Evolutionary conservation across 2,329 filamentous ascomycete species (phyloP).

Genomic region (Alternaria triticina): DNA sequence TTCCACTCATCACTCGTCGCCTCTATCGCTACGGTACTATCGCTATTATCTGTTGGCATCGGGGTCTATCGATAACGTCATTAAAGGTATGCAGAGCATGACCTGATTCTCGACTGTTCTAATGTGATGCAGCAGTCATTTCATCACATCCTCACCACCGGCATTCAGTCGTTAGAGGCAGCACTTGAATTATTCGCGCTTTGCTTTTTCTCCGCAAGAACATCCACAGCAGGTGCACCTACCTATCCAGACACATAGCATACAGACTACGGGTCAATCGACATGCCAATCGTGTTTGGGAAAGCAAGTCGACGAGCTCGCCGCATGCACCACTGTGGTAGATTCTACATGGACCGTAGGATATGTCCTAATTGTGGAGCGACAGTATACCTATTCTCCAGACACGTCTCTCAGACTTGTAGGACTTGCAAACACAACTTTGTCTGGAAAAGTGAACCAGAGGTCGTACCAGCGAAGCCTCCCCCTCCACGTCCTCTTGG

Average conservation of each 20-base stretch:
- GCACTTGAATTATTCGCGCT: not conserved
- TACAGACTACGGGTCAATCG: not conserved
- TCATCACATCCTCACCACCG: not conserved
- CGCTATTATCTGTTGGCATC: not conserved
- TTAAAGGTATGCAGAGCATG: not conserved
- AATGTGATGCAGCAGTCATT: not conserved
- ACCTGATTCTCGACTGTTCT: not conserved
- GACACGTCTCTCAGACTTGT: not conserved
- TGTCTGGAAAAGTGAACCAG: not conserved
- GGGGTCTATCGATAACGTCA: not conserved
- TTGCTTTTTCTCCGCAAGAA: not conserved
- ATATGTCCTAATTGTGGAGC: not conserved
- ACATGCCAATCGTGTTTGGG: not conserved
- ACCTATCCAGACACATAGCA: not conserved
- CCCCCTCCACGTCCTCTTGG: not conserved
- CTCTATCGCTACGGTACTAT: not conserved
- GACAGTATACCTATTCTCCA: not conserved
- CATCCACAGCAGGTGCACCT: not conserved
- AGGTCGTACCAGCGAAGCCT: not conserved
- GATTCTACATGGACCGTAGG: not conserved
- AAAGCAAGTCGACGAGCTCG: not conserved
- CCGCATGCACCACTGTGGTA: not conserved
- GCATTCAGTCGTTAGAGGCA: not conserved
- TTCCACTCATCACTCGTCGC: not conserved
- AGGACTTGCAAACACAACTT: not conserved